These are phyloP conservation scores for Lizonia empirigonia DNA, from an alignment of 2,329 filamentous ascomycete genomes.

Conservation along the genomic window DNA sequence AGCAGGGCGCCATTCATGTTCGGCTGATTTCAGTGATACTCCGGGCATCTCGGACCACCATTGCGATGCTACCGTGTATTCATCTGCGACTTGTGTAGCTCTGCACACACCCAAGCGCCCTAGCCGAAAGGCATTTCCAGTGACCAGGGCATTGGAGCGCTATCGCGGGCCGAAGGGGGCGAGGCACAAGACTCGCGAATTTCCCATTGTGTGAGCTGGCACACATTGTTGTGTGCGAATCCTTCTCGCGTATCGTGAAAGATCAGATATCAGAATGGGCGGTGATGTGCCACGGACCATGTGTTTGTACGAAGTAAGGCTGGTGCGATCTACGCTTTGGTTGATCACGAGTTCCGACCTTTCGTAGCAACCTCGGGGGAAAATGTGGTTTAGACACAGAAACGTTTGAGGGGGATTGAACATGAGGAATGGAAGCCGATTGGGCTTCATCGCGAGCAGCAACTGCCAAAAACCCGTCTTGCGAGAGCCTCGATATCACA, in stretches of 20 bases:
- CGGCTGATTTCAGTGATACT: not conserved
- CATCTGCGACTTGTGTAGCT: conserved; percentile 6
- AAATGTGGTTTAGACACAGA: not conserved
- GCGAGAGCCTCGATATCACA: not conserved
- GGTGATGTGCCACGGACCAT: not conserved
- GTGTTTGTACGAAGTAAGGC: conserved; percentile 1
- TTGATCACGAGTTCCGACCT: not conserved
- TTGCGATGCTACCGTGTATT: conserved; percentile 10
- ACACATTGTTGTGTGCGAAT: not conserved
- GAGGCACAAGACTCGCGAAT: conserved; percentile 1
- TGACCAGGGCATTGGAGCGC: conserved; percentile 14
- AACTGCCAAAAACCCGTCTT: not conserved
- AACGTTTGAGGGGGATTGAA: not conserved
- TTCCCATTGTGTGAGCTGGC: not conserved
- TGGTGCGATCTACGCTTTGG: not conserved
- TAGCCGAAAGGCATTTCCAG: conserved; percentile 13
- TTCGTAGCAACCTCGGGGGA: not conserved
- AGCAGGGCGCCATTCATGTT: not conserved
- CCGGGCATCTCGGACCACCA: not conserved
- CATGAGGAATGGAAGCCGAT: not conserved
- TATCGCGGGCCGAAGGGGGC: conserved; percentile 9
- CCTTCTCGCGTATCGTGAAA: conserved; percentile 4
- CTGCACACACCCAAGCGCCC: conserved; percentile 7
- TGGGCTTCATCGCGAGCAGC: too few relatives aligned
- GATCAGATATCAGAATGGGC: not conserved